These are phyloP conservation scores for Neolentinus lepideus DNA, from an alignment of 1,284 basidiomycete species.

Conservation along the genomic window DNA sequence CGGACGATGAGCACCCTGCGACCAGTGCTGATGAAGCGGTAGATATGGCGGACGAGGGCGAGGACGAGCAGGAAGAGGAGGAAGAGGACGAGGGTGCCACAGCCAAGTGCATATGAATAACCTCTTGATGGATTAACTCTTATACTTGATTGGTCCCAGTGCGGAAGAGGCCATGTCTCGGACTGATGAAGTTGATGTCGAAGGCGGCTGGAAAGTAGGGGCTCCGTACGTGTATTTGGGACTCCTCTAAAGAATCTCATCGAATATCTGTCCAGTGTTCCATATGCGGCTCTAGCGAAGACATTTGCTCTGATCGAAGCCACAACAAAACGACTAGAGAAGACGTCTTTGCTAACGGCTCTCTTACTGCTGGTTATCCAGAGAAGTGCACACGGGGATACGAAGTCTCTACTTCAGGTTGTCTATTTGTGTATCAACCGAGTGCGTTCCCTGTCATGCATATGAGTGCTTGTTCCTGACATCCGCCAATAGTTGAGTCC, in stretches of 20 bases:
- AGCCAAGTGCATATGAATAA: conserved; percentile 45
- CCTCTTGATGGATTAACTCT: not conserved
- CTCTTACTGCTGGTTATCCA: conserved; percentile 89
- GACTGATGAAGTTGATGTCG: conserved; percentile 68
- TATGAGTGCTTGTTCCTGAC: not conserved
- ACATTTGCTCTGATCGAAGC: conserved; percentile 89
- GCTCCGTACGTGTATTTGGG: conserved; percentile 59
- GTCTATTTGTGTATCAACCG: conserved; percentile 98
- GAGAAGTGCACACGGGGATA: conserved; percentile 67
- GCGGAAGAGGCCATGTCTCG: conserved; percentile 63
- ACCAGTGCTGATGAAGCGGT: conserved; percentile 16
- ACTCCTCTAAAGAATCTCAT: not conserved
- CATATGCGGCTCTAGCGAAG: conserved; percentile 88
- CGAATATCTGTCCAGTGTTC: conserved; percentile 54
- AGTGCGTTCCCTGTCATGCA: conserved; percentile 35
- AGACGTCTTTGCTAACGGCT: conserved; percentile 82
- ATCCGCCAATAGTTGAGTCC: conserved; percentile 66
- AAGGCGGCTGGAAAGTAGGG: conserved; percentile 84
- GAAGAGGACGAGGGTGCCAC: conserved; percentile 41
- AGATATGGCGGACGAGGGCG: conserved; percentile 42
- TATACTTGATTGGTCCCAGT: conserved; percentile 30
- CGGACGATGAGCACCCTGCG: not conserved
- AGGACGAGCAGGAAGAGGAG: conserved; percentile 45
- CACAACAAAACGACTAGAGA: conserved; percentile 95
- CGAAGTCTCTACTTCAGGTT: conserved; percentile 71